These are phyloP conservation scores for Sporothrix mexicana DNA, from an alignment of 2,329 filamentous ascomycete genomes.

Conservation along the genomic window DNA sequence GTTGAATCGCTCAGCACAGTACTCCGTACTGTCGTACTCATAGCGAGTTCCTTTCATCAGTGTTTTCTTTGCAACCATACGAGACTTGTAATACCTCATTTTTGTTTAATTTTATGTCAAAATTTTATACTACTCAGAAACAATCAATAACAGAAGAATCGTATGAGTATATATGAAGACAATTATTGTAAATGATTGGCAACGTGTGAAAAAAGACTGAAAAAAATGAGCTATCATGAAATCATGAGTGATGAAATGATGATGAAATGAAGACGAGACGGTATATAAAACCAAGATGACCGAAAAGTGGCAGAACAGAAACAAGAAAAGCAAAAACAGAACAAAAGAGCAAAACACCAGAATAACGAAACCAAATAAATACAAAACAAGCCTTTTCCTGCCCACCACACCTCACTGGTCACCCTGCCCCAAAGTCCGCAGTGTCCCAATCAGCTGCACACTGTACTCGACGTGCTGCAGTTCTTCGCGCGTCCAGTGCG, in stretches of 20 bases:
- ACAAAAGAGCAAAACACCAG: not conserved
- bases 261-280: not conserved
- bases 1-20: too few species aligned
- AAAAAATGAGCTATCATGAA: constrained; percentile 14
- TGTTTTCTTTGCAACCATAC: too few species aligned
- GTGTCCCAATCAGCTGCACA: not conserved
- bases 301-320: not conserved
- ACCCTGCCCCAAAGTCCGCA: constrained; percentile 10
- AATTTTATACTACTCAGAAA: too few species aligned
- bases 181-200: not conserved
- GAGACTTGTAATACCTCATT: too few species aligned
- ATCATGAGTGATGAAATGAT: not conserved
- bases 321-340: not conserved
- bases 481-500: constrained; percentile 30
- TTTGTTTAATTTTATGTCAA: too few species aligned
- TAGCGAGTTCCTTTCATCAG: too few species aligned
- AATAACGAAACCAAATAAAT: not conserved
- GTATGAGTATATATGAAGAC: not conserved
- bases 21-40: too few species aligned
- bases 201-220: not conserved
- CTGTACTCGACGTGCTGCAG: constrained; percentile 30
- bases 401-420: not conserved
- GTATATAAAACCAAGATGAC: not conserved
- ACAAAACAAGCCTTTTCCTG: not conserved
- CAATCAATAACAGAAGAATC: too few species aligned